Base-by-base conservation (phyloP, 768 basidiomycete species). In the Calocybe cyanea region DNA sequence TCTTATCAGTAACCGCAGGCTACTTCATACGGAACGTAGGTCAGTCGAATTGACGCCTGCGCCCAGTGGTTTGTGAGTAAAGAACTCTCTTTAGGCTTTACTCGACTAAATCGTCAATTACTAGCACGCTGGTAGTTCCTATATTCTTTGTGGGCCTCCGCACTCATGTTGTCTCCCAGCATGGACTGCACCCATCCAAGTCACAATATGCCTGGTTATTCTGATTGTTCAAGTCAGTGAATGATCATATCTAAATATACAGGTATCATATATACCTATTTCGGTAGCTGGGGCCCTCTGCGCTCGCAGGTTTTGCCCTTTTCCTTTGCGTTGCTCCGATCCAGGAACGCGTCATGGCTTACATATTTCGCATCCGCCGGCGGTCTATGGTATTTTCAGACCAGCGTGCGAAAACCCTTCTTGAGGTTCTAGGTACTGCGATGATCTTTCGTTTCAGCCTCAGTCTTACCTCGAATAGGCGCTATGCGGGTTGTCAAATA, bases 401-500 rank as follows among this genome's bases (percentile, higher is more conserved):
- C 57, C 62, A 67, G 44, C 68, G 85, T 2, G 77, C 83, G 2
- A 79, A 80, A 57, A 70, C 80, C 0, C 64, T 87, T n/a, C 71
- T 80, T 14, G 85, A 87, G 56, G 73, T 84, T 6, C 59, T 87
- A 8, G 73, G 82, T 70, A 60, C n/a, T n/a, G n/a, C n/a, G n/a
- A n/a, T 49, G 65, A 36, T 19, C 2, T 6, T 36, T 32, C 18
- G 19, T 20, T 36, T 15, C 38, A 15, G 25, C 25, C 46, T 17
- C 33, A 28, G 4, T 4, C 30, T 46, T 15, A 46, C 19, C n/a
- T 13, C 18, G 14, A 23, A 30, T 31, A 75, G 77, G 76, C 38
- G 75, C 73, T 1, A 85, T 87, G 82, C 74, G 81, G 3, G 73
- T 85, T n/a, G 79, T 88, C 43, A 87, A 86, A 60, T 85, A 81